These are phyloP conservation scores for Akanthomyces uredinophilus DNA, from an alignment of 2,329 filamentous ascomycete genomes.

Conservation along the genomic window DNA sequence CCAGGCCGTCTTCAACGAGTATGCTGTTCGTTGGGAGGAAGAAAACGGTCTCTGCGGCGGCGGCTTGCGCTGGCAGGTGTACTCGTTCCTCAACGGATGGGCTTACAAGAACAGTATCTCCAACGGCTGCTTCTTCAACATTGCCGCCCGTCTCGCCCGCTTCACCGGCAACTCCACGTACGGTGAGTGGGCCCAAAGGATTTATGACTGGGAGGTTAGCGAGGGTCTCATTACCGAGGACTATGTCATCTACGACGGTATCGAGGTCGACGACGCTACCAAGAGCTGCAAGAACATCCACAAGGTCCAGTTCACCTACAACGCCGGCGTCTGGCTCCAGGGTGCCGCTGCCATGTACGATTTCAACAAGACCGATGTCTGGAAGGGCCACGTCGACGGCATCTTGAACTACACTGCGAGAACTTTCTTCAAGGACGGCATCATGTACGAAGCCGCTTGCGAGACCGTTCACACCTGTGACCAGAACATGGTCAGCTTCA, in stretches of 20 bases:
- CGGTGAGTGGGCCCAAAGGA: slow-evolving; percentile 64
- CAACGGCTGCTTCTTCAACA: slow-evolving; percentile 66
- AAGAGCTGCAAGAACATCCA: slow-evolving; percentile 48
- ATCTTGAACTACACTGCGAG: slow-evolving; percentile 46
- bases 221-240: slow-evolving; percentile 52
- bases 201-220: slow-evolving; percentile 60
- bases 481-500: slow-evolving; percentile 69
- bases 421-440: slow-evolving; percentile 48
- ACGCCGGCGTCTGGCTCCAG: slow-evolving; percentile 60
- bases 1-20: slow-evolving; percentile 77
- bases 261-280: slow-evolving; percentile 31
- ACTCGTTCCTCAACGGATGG: slow-evolving; percentile 67
- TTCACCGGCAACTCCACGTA: slow-evolving; percentile 80
- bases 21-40: slow-evolving; percentile 65
- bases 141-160: slow-evolving; percentile 64
- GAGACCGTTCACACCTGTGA: slow-evolving; percentile 59
- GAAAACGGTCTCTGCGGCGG: slow-evolving; percentile 52
- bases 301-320: slow-evolving; percentile 63
- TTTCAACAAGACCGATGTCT: slow-evolving; percentile 46
- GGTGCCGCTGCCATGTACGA: slow-evolving; percentile 59
- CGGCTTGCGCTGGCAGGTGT: slow-evolving; percentile 83
- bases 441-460: slow-evolving; percentile 64
- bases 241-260: slow-evolving; percentile 51
- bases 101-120: slow-evolving; percentile 65
- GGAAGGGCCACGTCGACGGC: slow-evolving; percentile 55